Evolutionary conservation across 2,329 filamentous ascomycete genomes (phyloP), one percentile per base, ranked within the genome.

Genomic region (Penicillium sp.): DNA sequence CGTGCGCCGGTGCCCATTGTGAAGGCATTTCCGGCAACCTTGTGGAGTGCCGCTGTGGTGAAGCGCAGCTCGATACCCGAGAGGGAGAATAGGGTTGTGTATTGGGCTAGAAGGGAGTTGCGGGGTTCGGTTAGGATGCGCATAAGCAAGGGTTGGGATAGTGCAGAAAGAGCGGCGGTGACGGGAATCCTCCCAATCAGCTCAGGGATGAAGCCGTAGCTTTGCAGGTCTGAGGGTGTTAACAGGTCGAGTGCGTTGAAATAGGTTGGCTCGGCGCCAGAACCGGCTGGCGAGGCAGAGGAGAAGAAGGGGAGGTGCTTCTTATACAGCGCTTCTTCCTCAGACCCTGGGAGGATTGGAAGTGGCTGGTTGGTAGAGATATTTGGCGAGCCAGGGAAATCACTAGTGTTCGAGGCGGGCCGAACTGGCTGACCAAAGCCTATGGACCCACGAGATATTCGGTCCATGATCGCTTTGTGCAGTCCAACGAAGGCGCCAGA

Each of bases 161-260:
- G 82, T 0, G 91, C 87, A 15, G 90, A 88, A 0, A 99, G 84
- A 0, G 94, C 90, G 60, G 91, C 92, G 49, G 92, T 89, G 58
- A 96, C 91, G 52, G 96, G 93, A 48, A 99, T 86, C 19, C 94
- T 89, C n/a, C 94, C 94, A 53, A 97, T 89, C n/a, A 97, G 82
- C 76, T 97, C 93, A 0, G 93, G 93, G 54, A 97, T 97, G 71
- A 97, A 91, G 15, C 93, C 93, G 69, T 92, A 97, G 43, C 83
- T 84, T 74, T 95, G 91, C 2, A 96, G 79, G 67, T 96, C 89
- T 12, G 84, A 80, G 1, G 91, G 89, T 4, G 86, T 89, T 27
- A 89, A 84, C 23, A 94, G 83, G 64, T 93, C 89, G 1, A 94
- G 80, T 13, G 81, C 77, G 62, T 85, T 85, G 69, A 82, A 82